Evolutionary conservation across 1,284 basidiomycete species (phyloP).

Genomic region (Inonotus obliquus): DNA sequence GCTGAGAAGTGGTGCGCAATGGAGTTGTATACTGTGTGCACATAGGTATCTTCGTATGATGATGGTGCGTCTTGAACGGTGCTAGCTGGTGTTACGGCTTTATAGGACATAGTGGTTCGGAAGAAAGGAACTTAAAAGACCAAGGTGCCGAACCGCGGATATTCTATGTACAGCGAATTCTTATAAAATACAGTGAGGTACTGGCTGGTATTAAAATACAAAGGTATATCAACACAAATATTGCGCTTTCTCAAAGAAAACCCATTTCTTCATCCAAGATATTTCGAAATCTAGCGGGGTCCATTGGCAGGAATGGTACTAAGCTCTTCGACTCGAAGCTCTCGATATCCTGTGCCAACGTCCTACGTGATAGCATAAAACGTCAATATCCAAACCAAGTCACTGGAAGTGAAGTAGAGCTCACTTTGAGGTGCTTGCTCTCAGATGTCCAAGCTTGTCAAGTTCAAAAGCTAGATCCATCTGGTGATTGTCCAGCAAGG

Average conservation of each 20-base stretch:
- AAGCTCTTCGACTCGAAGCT: constrained; percentile 42
- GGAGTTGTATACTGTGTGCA: constrained; percentile 84
- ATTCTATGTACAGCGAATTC: too few relatives aligned
- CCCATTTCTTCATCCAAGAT: constrained; percentile 75
- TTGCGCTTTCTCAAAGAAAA: constrained; percentile 31
- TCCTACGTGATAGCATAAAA: constrained; percentile 33
- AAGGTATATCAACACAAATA: too few relatives aligned
- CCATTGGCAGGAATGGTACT: constrained; percentile 60
- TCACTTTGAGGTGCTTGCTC: constrained; percentile 55
- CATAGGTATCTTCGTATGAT: constrained; percentile 68
- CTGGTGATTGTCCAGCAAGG: constrained; percentile 92
- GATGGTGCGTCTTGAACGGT: constrained; percentile 42
- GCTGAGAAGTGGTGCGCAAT: constrained; percentile 92
- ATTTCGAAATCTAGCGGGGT: constrained; percentile 57
- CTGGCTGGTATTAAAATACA: too few relatives aligned
- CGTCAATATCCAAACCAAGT: constrained; percentile 17
- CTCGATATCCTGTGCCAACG: constrained; percentile 47
- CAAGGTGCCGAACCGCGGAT: too few relatives aligned
- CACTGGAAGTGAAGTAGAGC: constrained; percentile 23
- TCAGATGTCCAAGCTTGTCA: constrained; percentile 56
- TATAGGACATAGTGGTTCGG: neutral
- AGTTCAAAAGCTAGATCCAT: constrained; percentile 80
- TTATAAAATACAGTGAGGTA: too few relatives aligned
- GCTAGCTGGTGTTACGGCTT: constrained; percentile 35
- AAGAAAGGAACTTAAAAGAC: neutral